A percentile compares a stretch with the other conserved stretches of the same genome.
These are phyloP conservation scores for Stevia rebaudiana DNA, from an alignment of 140 eudicot genomes.

Conservation along the genomic window DNA sequence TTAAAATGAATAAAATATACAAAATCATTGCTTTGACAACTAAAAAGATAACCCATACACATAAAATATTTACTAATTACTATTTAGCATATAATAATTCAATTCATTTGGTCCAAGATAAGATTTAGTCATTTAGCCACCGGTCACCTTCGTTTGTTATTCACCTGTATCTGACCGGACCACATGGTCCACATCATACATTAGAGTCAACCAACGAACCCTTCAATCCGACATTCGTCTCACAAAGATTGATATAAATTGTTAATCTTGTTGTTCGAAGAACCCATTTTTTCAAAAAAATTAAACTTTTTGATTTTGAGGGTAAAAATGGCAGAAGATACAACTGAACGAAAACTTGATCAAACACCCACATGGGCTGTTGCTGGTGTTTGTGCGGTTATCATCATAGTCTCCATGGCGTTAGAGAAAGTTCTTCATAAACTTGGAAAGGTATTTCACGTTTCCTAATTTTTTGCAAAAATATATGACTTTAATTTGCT, in stretches of 20 bases:
- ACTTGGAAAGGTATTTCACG: conserved; percentile 44
- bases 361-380: conserved; percentile 91
- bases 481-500: background rate
- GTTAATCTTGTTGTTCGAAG: background rate
- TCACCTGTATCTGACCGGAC: background rate
- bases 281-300: background rate
- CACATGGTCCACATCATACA: background rate
- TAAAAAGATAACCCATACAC: background rate
- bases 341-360: conserved; percentile 45
- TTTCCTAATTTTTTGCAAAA: background rate
- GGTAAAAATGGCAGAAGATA: conserved; percentile 21
- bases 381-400: conserved; percentile 58
- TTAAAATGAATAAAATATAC: too few species aligned
- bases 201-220: background rate
- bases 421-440: conserved; percentile 54
- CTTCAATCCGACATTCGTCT: background rate
- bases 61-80: background rate
- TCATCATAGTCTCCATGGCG: conserved; percentile 52
- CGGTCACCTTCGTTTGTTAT: background rate
- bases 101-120: background rate
- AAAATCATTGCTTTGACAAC: too few species aligned
- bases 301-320: background rate
- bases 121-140: background rate
- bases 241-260: background rate
- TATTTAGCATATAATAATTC: background rate